Base-by-base conservation (phyloP, 2,329 filamentous ascomycete genomes). In the Stagonosporopsis cucurbitacearum region DNA sequence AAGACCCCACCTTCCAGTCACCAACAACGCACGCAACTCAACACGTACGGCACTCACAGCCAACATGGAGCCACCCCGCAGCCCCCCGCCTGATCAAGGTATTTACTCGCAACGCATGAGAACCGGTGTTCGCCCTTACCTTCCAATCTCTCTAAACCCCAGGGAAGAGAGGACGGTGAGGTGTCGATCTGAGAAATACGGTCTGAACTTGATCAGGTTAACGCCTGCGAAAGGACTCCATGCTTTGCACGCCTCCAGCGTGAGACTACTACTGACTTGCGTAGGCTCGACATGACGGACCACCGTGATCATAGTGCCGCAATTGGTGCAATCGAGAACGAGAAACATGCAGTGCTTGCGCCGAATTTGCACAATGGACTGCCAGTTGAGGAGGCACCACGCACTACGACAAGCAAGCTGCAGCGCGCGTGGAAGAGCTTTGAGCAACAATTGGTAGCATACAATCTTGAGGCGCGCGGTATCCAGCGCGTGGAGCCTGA, bases 391-490 rank as follows among this genome's bases (percentile, higher is more conserved):
- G 58, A 64, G 30, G 39, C 20, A 13, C 35, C 51, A 11, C 20
- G 26, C 12, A 43, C 59, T 50, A 3, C 54, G 50, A 32, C 26
- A 36, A 4, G 64, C 57, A 33, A 39, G 57, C 40, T 67, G 50
- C 62, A 66, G 37, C 41, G 50, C 19, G 53, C 41, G 23, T 73
- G 68, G 67, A 67, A 65, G 45, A 43, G 64, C 3, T 75, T 80
- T 35, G 78, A 81, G 64, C 67, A 65, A 36, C 76, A 72, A n/a
- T 63, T 81, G 7, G 68, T 77, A 2, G 76, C 75, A 52, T 84
- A 82, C 70, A 85, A 84, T 57, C 74, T 86, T 42, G 86, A 88
- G 67, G 80, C 82, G 12, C 81, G 85, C 41, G 85, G 86, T 8
- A 86, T 87, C 43, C 79, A 86, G 65, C 80, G 85, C 20, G 85